Base-by-base conservation (phyloP, 495 filamentous ascomycete species). In the Neurospora hispaniola region DNA sequence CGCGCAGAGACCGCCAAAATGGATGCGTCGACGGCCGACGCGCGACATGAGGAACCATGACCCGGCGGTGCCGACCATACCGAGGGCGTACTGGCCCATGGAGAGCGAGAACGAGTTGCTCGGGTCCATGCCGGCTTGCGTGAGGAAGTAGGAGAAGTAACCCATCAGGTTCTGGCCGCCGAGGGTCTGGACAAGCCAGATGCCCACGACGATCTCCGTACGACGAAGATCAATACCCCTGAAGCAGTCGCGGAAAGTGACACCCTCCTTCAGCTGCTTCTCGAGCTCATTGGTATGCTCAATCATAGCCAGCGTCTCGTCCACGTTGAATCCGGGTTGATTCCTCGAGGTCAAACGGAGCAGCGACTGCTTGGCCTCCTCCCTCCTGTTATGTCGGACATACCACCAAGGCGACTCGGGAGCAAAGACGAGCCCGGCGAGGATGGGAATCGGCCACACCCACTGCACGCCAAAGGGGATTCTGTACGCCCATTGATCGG, bases 341-440 rank as follows among this genome's bases (percentile, higher is more conserved):
- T 84, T 83, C 23, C 80, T 78, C 66, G 82, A 87, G 6, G 86
- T 89, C 69, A 93, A 79, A n/a, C 89, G 86, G 2, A 85, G 77
- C n/a, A 92, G 81, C 9, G 88, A 80, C 8, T 81, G 79, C 74
- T 88, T 89, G 0, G 91, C 91, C 44, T 89, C 86, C 11, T 77
- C 79, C 20, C 80, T 80, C n/a, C 83, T 82, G 18, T 85, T 87
- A 44, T 88, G 86, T 5, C 90, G 85, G 68, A 92, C 86, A 42
- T 91, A 81, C 90, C 90, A 92, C 90, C 90, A 93, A 0, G 91
- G 91, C 0, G 87, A 80, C 79, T 93, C 91, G 6, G 91, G 91
- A 0, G 89, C 90, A 42, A 91, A 85, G 69, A 83, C 75, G 23
- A 89, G 82, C 3, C 85, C 89, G 71, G 88, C 85, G 42, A 90